phyloP scores from a whole-genome alignment of 352 stramenopile species.

The Pythium aristosporum region DNA sequence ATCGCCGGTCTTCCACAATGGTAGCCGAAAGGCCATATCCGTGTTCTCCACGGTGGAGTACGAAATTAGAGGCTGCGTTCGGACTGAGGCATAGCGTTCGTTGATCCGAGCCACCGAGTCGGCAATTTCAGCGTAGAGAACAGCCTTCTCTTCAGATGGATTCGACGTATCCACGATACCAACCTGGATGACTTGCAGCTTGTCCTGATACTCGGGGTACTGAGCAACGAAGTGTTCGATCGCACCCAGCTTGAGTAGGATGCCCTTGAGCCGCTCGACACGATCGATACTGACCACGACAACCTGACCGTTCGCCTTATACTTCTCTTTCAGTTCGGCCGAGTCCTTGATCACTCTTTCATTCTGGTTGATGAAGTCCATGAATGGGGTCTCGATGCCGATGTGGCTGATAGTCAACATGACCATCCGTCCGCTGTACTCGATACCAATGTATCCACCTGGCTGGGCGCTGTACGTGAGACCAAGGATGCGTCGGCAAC shows the following conservation, averaged over 20 bases:
- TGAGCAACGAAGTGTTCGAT: conserved; percentile 93
- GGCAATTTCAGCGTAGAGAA: conserved; percentile 60
- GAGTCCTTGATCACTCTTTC: conserved; percentile 53
- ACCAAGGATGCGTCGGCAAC: conserved; percentile 87
- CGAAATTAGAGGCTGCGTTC: conserved; percentile 53
- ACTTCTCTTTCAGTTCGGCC: conserved; percentile 42
- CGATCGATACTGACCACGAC: conserved; percentile 95
- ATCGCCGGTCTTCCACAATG: conserved; percentile 72
- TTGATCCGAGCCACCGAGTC: conserved; percentile 73
- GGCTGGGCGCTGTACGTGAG: conserved; percentile 91
- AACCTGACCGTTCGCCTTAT: conserved; percentile 49
- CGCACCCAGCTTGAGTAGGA: conserved; percentile 96
- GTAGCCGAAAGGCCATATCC: conserved; percentile 68
- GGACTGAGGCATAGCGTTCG: conserved; percentile 40
- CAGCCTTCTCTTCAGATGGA: conserved; percentile 64
- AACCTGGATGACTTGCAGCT: conserved; percentile 84
- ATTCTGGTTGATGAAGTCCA: conserved; percentile 63
- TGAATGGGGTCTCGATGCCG: conserved; percentile 93
- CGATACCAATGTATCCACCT: conserved; percentile 91
- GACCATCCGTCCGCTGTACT: conserved; percentile 97
- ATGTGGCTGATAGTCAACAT: conserved; percentile 97
- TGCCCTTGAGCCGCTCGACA: conserved; percentile 96
- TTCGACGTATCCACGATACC: conserved; percentile 77
- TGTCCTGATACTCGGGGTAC: conserved; percentile 78
- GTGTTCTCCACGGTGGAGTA: conserved; percentile 83